Evolutionary conservation across 2,329 filamentous ascomycete genomes (phyloP), one percentile per base, ranked within the genome.

Genomic region (Beauveria bassiana): DNA sequence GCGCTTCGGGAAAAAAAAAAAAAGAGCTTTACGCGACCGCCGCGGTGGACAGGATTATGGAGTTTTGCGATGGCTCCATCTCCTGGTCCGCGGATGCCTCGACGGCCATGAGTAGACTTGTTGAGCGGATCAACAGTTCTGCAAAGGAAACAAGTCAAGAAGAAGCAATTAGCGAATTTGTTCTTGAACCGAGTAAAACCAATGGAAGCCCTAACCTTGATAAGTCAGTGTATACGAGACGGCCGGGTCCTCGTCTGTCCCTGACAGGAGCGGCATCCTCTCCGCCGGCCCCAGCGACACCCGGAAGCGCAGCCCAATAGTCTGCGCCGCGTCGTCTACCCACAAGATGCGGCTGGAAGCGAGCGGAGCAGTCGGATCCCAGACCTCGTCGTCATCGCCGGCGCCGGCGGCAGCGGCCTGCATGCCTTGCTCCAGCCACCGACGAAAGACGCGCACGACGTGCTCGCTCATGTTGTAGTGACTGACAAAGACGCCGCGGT

Each of bases 201-300:
- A 22, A 22, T 22, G 12, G 20, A 20, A 16, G 12, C 50, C 70
- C 62, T 3, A 76, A 91, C 89, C 86, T 81, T 90, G 79, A 68
- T 90, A 89, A 61, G 89, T 83, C 31, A 95, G 76, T 49, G 81
- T 81, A 70, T 91, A 95, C 59, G 80, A 85, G 10, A 90, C 84
- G 3, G 86, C 79, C n/a, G 82, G 73, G 51, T 91, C 86, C 59
- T 90, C 85, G 56, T 86, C 82, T 10, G 74, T 75, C 2, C 78
- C 75, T 18, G 85, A 73, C 14, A 90, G 74, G 16, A 89, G 71
- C 1, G 86, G 83, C 62, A 76, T 74, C 42, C 78, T 68, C 71
- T 73, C 69, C n/a, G 66, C 67, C n/a, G 66, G 65, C 14, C 62
- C 67, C 43, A 63, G 65, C 40, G 63, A 70, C 20, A 93, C 86